Base-by-base conservation (phyloP, 2,329 filamentous ascomycete species). In the Fusarium sororula region DNA sequence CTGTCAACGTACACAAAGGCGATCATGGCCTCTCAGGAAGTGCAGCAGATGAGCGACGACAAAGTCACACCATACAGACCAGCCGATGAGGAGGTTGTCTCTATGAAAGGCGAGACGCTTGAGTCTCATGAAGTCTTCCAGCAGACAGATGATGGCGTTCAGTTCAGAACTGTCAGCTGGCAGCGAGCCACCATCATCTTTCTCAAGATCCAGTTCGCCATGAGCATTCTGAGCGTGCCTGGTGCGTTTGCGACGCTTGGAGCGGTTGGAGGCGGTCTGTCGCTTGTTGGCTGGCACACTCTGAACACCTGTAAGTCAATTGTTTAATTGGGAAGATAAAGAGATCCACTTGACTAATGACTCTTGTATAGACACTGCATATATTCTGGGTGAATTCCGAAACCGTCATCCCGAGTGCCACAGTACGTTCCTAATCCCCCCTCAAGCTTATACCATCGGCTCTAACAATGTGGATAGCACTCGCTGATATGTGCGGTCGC, bases 171-270 rank as follows among this genome's bases (percentile, higher is more conserved):
- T 3, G 77, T 80, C 32, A 82, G 82, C 51, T 85, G 84, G 83
- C 79, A 83, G 62, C 75, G 82, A 55, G 83, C 83, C 20, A 81
- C 80, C 20, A 76, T 84, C 41, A 81, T 85, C 68, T 84, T 85
- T 66, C 75, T 82, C 68, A 83, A 83, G 77, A 75, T 79, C 48
- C 77, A 79, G 56, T 78, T 80, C 26, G 57, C 57, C 17, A 60
- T 60, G 57, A 60, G 57, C 17, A 60, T 60, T 26, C 45, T 60
- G 35, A 79, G 76, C 66, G 73, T 67, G 70, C 66, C 74, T 76
- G 57, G 63, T 77, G 87, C 5, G 77, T 86, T 60, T 13, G 37
- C 37, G 3, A 60, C 57, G 10, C 57, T 60, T 39, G 57, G 57
- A 1, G 57, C 57, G 1, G 57, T 60, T 9, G 57, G 57, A 18